These are phyloP conservation scores for Saccharomycopsis babjevae DNA, from an alignment of 805 yeast genomes.

Conservation along the genomic window DNA sequence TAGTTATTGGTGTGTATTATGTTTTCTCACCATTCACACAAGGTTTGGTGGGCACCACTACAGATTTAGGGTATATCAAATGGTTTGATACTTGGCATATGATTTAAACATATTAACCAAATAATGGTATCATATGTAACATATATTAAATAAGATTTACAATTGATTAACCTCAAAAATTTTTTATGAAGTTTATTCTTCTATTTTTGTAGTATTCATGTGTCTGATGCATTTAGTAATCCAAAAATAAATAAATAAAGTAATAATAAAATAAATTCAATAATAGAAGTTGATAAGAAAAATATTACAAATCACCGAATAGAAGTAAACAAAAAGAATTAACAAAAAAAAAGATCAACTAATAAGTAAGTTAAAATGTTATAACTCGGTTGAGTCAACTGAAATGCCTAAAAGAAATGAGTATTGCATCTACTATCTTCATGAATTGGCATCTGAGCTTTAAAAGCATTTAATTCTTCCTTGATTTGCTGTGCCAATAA, in stretches of 20 bases:
- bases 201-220: background rate
- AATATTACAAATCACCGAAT: background rate
- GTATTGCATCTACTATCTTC: slow-evolving; percentile 70
- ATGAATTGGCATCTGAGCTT: slow-evolving; percentile 76
- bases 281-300: background rate
- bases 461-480: slow-evolving; percentile 73
- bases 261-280: background rate
- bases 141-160: background rate
- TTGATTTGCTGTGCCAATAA: slow-evolving; percentile 74
- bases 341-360: background rate
- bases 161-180: too few species aligned
- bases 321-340: background rate
- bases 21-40: slow-evolving; percentile 48
- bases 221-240: background rate
- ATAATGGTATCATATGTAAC: background rate
- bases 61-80: slow-evolving; percentile 35
- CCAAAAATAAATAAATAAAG: background rate
- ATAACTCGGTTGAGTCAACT: background rate
- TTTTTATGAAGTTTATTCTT: background rate
- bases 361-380: background rate
- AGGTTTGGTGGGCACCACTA: slow-evolving; percentile 50
- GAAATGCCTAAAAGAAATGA: slow-evolving; percentile 51
- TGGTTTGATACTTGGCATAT: slow-evolving; percentile 37
- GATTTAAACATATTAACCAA: background rate
- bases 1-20: slow-evolving; percentile 44